Evolutionary conservation across 768 basidiomycete species (phyloP).

Genomic region (Kwoniella sp.): DNA sequence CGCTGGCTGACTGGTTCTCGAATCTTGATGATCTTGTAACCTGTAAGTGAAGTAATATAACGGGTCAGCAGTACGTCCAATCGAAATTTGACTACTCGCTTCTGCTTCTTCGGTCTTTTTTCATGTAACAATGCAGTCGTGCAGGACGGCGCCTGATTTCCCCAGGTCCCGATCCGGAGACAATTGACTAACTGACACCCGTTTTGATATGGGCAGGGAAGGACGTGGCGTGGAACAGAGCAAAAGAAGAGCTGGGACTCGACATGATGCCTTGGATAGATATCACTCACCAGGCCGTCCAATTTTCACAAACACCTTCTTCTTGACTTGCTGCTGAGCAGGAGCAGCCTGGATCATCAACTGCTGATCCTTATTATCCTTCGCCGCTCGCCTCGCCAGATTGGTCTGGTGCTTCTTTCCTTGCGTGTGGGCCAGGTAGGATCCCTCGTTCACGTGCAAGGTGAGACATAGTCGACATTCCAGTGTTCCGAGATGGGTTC

Average conservation of each 20-base stretch:
- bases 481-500: slow-evolving; percentile 92
- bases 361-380: slow-evolving; percentile 91
- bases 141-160: too few relatives aligned
- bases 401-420: slow-evolving; percentile 99
- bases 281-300: slow-evolving; percentile 67
- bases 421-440: slow-evolving; percentile 97
- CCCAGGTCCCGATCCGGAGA: too few relatives aligned
- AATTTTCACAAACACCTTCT: slow-evolving; percentile 96
- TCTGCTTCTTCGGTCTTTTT: not conserved
- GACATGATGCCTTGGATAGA: too few relatives aligned
- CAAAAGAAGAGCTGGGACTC: too few relatives aligned
- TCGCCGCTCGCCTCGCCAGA: slow-evolving; percentile 93
- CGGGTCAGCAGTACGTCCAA: not conserved
- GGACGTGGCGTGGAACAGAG: too few relatives aligned
- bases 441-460: slow-evolving; percentile 98
- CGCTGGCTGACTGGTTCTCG: slow-evolving; percentile 79
- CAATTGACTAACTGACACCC: too few relatives aligned
- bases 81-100: not conserved
- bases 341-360: slow-evolving; percentile 71
- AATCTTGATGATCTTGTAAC: slow-evolving; percentile 81
- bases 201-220: too few relatives aligned
- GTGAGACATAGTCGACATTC: slow-evolving; percentile 98
- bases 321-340: slow-evolving; percentile 66
- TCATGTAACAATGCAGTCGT: too few relatives aligned
- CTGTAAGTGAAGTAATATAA: slow-evolving; percentile 58